phyloP scores from a whole-genome alignment of 257 asterid species.

The Rehmannia glutinosa region DNA sequence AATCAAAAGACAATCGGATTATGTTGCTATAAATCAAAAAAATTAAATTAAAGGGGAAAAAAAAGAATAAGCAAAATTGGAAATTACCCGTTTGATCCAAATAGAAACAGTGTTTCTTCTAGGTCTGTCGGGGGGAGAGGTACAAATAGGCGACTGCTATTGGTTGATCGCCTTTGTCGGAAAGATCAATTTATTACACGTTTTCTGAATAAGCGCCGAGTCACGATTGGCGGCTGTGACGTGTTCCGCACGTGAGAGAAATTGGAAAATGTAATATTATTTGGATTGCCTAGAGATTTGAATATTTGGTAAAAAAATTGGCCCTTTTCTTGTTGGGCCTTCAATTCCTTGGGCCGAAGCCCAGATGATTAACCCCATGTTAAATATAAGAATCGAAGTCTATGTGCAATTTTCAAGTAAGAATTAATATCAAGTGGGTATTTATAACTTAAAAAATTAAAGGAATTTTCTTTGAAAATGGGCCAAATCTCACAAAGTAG shows the following conservation, averaged over 20 bases:
- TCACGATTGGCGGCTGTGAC: background rate
- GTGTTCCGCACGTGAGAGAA: background rate
- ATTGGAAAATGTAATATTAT: too few species aligned
- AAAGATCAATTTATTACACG: background rate
- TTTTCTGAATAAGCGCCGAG: background rate
- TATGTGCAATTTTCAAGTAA: too few species aligned
- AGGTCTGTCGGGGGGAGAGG: background rate
- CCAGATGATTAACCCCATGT: too few species aligned
- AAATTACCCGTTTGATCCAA: background rate
- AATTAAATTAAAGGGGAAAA: background rate
- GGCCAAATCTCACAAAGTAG: too few species aligned
- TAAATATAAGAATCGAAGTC: too few species aligned
- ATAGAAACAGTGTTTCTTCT: background rate
- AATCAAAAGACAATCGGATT: background rate
- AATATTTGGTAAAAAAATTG: background rate
- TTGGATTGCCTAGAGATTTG: too few species aligned
- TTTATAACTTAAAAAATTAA: too few species aligned
- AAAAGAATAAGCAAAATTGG: background rate
- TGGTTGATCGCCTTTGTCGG: background rate
- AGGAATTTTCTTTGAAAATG: too few species aligned
- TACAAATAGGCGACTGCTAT: background rate
- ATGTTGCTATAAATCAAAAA: background rate
- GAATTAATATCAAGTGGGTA: too few species aligned
- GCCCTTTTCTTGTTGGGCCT: too few species aligned
- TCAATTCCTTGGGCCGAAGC: too few species aligned